Conservation (phyloP, 2,329 filamentous ascomycete species). For the Drechslerella dactyloides region DNA sequence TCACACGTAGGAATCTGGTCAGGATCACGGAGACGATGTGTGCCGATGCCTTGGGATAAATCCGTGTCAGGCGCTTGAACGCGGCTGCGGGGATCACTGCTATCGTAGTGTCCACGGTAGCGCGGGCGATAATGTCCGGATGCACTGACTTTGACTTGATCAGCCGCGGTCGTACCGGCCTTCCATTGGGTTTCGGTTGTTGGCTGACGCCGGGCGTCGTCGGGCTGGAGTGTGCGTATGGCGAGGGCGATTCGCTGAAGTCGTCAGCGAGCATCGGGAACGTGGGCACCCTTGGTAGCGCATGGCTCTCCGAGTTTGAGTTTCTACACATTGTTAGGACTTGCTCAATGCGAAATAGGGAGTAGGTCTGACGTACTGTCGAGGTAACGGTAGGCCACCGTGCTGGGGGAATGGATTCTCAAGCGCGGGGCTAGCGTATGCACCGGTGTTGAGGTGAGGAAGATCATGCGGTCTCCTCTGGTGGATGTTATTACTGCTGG, state of each 20-base stretch:
- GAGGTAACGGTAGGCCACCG: constrained; percentile 14
- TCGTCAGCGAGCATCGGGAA: constrained; percentile 70
- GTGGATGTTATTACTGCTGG: constrained; percentile 3
- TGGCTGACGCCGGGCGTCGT: constrained; percentile 56
- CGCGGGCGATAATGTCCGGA: constrained; percentile 94
- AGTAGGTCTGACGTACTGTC: constrained; percentile 24
- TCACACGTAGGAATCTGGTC: constrained; percentile 91
- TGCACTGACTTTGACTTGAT: constrained; percentile 75
- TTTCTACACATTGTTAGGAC: constrained; percentile 2
- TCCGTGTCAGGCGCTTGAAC: constrained; percentile 86
- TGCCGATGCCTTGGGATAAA: constrained; percentile 94
- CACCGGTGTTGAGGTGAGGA: constrained; percentile 17
- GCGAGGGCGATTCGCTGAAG: constrained; percentile 53
- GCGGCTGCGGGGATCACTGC: constrained; percentile 97
- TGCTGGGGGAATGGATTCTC: constrained; percentile 28
- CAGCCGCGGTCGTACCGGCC: constrained; percentile 57
- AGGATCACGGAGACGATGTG: constrained; percentile 98
- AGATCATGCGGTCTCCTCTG: constrained; percentile 24
- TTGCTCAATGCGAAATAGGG: not conserved
- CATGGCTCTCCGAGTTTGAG: constrained; percentile 50
- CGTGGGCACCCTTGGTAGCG: constrained; percentile 71
- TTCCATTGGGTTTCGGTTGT: constrained; percentile 13
- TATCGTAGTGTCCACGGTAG: constrained; percentile 95
- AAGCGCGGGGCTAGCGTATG: not conserved
- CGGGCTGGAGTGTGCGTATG: constrained; percentile 57